These are phyloP conservation scores for Cucurbita maxima DNA, from an alignment of 306 rosid genomes.

Conservation along the genomic window DNA sequence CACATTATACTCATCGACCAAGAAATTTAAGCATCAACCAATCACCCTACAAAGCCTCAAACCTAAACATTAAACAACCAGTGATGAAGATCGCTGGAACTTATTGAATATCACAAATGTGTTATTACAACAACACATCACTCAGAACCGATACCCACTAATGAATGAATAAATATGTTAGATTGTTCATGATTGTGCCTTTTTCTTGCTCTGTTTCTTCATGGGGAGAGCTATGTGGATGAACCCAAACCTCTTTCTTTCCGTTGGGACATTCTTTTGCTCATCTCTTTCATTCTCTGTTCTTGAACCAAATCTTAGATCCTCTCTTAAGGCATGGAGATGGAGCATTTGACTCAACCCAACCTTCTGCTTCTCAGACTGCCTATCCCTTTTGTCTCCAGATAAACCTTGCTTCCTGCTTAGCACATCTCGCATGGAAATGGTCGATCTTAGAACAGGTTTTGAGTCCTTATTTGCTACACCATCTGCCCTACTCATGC, in stretches of 20 bases:
- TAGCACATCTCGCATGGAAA: slow-evolving; percentile 85
- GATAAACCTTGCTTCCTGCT: slow-evolving; percentile 55
- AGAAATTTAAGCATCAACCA: background rate
- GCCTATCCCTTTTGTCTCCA: slow-evolving; percentile 34
- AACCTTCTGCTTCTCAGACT: slow-evolving; percentile 41
- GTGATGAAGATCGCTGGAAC: background rate
- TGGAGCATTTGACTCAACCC: slow-evolving; percentile 86
- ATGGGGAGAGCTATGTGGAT: slow-evolving; percentile 73
- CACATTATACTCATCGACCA: background rate
- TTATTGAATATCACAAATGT: background rate
- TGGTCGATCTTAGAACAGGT: slow-evolving; percentile 38
- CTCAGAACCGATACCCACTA: background rate
- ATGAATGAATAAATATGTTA: slow-evolving; percentile 1
- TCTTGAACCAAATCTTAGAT: slow-evolving; percentile 35
- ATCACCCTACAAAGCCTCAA: background rate
- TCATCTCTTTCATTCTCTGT: slow-evolving; percentile 37
- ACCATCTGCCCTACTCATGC: slow-evolving; percentile 14
- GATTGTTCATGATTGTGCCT: slow-evolving; percentile 16
- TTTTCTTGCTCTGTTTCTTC: slow-evolving; percentile 53
- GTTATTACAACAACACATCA: slow-evolving; percentile 1
- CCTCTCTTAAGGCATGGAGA: slow-evolving; percentile 58
- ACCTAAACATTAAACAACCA: background rate
- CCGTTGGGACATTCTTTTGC: slow-evolving; percentile 33
- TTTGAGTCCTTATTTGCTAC: slow-evolving; percentile 20
- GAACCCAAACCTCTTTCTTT: slow-evolving; percentile 81